Evolutionary conservation across 2,329 filamentous ascomycete species (phyloP).

Genomic region (Hymenotorrendiella dingleyae): DNA sequence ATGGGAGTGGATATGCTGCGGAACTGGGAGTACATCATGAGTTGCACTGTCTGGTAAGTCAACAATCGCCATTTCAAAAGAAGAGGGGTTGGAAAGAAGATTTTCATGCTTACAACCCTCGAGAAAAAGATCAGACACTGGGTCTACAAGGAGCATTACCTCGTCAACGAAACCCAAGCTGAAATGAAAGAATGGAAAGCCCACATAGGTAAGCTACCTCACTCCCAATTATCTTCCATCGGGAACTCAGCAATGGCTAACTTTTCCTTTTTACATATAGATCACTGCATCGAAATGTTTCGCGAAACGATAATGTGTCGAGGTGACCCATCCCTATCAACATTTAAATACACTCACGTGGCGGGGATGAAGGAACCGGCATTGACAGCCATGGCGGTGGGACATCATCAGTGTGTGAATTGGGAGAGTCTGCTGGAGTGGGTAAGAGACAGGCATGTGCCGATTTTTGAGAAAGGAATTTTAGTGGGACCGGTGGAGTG

Average conservation of each 20-base stretch:
- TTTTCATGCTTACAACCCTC: neutral
- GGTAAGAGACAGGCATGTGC: neutral
- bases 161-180: neutral
- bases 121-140: slow-evolving; percentile 1
- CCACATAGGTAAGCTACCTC: neutral
- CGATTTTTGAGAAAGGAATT: too few relatives aligned
- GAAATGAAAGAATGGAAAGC: neutral
- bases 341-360: too few relatives aligned
- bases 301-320: neutral
- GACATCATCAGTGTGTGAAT: neutral
- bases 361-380: too few relatives aligned
- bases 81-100: too few relatives aligned
- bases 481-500: too few relatives aligned
- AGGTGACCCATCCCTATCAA: neutral
- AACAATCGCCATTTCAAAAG: neutral
- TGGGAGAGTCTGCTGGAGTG: neutral
- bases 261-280: neutral
- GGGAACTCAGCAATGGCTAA: neutral
- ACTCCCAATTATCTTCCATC: neutral
- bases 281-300: neutral
- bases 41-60: neutral
- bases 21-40: neutral
- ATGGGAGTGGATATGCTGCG: neutral
- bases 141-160: neutral
- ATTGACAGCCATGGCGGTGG: neutral